These are phyloP conservation scores for Paecilomyces niveus DNA, from an alignment of 2,329 filamentous ascomycete species.

Conservation along the genomic window DNA sequence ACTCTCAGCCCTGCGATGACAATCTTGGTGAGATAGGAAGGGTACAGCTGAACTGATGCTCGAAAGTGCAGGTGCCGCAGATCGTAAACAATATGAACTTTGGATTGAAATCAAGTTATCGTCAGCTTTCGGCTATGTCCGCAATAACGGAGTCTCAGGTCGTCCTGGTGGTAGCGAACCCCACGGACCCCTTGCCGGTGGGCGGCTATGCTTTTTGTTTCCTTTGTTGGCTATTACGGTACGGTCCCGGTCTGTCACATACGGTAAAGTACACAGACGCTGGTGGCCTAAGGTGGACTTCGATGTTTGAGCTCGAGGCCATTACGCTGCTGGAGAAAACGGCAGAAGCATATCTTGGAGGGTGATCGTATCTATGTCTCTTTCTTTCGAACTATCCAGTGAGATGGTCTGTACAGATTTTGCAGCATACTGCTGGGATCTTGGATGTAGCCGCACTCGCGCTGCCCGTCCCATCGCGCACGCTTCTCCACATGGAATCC, in stretches of 20 bases:
- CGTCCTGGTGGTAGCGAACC: neutral
- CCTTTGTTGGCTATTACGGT: neutral
- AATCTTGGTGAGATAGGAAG: neutral
- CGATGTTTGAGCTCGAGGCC: neutral
- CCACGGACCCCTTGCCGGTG: neutral
- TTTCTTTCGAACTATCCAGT: conserved; percentile 77
- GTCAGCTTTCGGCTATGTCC: neutral
- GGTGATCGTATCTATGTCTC: neutral
- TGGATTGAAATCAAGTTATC: neutral
- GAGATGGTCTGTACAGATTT: conserved; percentile 69
- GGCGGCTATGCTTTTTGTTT: neutral
- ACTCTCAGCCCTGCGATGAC: neutral
- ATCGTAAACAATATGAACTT: neutral
- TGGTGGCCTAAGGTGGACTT: neutral
- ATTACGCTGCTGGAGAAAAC: neutral
- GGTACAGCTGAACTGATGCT: neutral
- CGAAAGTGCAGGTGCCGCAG: neutral
- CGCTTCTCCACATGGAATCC: conserved; percentile 69
- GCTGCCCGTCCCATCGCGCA: conserved; percentile 52
- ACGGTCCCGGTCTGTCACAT: neutral
- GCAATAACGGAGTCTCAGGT: neutral
- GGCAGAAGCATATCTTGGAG: neutral
- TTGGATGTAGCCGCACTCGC: conserved; percentile 68
- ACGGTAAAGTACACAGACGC: neutral
- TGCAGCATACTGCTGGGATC: conserved; percentile 79